Base-by-base conservation (phyloP, 129 eudicot species). In the Pulicaria dysenterica region DNA sequence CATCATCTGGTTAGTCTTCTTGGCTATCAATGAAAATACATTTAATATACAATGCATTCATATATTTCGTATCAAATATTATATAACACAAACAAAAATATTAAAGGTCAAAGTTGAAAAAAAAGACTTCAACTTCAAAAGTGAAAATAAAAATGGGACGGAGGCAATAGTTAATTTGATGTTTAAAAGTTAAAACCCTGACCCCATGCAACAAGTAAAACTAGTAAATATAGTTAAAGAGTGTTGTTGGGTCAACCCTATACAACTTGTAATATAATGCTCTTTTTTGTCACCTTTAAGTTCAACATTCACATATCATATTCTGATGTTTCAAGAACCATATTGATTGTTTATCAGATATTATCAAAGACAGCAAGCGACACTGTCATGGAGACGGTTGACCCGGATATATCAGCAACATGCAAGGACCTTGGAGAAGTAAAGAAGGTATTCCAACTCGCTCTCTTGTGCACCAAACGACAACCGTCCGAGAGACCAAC, bases 401-500 rank as follows among this genome's bases (percentile, higher is more conserved):
- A 95, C 62, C 96, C 91, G 0, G 94, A 90, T 69, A 86, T 95
- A 13, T 57, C 88, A 0, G 80, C 84, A 5, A 86, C 95, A 14
- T 91, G 99, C 68, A 90, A 85, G 61, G 97, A 95, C 64, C 89
- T 91, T 0, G 83, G 83, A 3, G 97, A 85, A 44, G 95, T 82
- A 1, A 95, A 95, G 68, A 95, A 90, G 72, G 91, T 91, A 0
- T 95, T 95, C 48, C 99, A 95, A 79, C 92, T 95, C 1, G 97
- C 97, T 0, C 90, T 95, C 24, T 83, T 95, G 15, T 95, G 99
- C 90, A 86, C 97, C 41, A 95, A 91, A 74, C 63, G 87, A 60
- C 99, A 95, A 72, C 97, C 96, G 2, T 70, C 84, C 0, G 97
- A 95, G 9, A 71, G 99, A 58, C 99, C 99, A 34, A 95, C 96